Evolutionary conservation across 352 stramenopile genomes (phyloP), one percentile per base, ranked within the genome.

Genomic region (Phytophthora multivora): DNA sequence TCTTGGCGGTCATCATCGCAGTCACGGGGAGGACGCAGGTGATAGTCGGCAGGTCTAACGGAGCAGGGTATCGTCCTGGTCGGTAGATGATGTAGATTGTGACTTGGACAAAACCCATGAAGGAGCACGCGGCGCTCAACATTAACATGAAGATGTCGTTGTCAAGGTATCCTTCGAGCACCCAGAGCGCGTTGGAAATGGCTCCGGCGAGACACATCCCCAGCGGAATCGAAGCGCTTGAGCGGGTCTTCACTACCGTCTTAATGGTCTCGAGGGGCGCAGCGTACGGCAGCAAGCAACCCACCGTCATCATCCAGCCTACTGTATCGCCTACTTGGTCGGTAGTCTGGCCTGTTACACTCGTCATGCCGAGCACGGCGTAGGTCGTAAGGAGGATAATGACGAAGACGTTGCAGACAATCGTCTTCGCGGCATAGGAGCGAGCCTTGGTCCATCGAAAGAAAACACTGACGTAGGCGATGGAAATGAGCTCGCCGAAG

Each of bases 181-280:
- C 50, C 71, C 71, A 79, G 23, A 80, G 59, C 39, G 48, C 40
- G 36, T 77, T 77, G 42, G 59, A 69, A 31, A 75, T 57, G 16
- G 54, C 51, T 16, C 58, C 63, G 0, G 66, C 62, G n/a, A 72
- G 48, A 31, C 73, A 70, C 64, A 80, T 67, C 4, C 59, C 49
- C 7, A 77, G 41, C 11, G 71, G 71, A 38, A 80, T 80, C 11
- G 63, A 73, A 11, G 50, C 58, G 2, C 53, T 50, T 1, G 59
- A 75, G 2, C 66, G 60, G 10, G 59, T 75, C 25, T 63, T 67
- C 50, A 77, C 40, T 19, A 80, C 71, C 10, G 54, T 66, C 19
- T 48, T 64, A 45, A 80, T 66, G 7, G 66, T 80, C 59, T 67
- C 71, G 25, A 80, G 66, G 1, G 71, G 71, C 1, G 68, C 73